phyloP scores from a whole-genome alignment of 352 stramenopile species.

The Phytophthora multivora region DNA sequence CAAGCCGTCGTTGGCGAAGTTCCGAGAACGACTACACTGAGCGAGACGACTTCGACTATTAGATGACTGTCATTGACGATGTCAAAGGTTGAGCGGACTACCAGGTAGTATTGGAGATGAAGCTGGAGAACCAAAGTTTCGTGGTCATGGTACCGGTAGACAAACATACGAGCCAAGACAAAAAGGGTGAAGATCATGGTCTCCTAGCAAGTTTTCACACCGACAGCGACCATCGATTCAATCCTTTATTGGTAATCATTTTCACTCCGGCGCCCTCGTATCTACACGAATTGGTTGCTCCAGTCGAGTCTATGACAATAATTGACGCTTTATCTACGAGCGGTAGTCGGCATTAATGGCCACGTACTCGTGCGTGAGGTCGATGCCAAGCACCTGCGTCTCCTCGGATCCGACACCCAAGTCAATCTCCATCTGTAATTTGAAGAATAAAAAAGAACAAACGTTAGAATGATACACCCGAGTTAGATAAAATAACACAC shows the following conservation, averaged over 20 bases:
- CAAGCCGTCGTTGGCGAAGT: constrained; percentile 16
- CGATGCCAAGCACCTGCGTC: constrained; percentile 94
- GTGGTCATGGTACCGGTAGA: no score
- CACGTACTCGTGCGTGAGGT: constrained; percentile 99
- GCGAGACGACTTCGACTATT: constrained; percentile 38
- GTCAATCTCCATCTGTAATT: constrained; percentile 91
- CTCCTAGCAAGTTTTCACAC: no score
- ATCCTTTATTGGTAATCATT: constrained; percentile 13
- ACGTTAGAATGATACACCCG: no score
- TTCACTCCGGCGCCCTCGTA: constrained; percentile 1
- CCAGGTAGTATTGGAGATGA: no score
- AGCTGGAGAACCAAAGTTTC: no score
- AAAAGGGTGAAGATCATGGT: no score
- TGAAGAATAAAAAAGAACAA: not conserved
- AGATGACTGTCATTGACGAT: not conserved
- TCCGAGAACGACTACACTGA: constrained; percentile 35
- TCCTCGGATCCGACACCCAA: constrained; percentile 87
- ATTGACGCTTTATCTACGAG: constrained; percentile 71
- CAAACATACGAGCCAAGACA: no score
- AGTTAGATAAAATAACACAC: not conserved
- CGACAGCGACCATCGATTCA: no score
- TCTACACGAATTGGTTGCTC: constrained; percentile 9
- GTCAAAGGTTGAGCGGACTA: constrained; percentile 2
- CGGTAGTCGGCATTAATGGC: constrained; percentile 99
- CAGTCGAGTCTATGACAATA: constrained; percentile 12